These are phyloP conservation scores for Sonneratia caseolaris DNA, from an alignment of 345 rosid genomes.

Conservation along the genomic window DNA sequence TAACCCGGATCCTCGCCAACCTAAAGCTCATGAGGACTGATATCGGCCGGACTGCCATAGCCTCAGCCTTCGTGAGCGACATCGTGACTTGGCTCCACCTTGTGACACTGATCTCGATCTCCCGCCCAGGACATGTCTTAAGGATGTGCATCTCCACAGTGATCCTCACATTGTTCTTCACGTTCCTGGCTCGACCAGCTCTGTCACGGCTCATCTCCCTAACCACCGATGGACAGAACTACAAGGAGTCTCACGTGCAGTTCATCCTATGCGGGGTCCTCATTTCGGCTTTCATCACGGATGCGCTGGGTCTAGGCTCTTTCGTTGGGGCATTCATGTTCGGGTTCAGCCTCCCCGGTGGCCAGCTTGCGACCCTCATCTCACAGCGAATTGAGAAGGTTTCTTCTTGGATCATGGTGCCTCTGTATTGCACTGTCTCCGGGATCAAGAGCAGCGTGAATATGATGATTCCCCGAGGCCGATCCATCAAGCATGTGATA, in stretches of 20 bases:
- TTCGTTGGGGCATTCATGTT: conserved; percentile 56
- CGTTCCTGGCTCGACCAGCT: conserved; percentile 31
- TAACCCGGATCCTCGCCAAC: conserved; percentile 43
- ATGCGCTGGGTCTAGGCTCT: conserved; percentile 40
- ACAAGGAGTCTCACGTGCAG: conserved; percentile 33
- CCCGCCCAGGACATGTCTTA: conserved; percentile 3
- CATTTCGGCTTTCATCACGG: conserved; percentile 36
- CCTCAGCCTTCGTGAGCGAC: conserved; percentile 40
- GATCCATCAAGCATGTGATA: not conserved
- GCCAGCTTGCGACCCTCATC: conserved; percentile 19
- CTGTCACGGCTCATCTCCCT: conserved; percentile 24
- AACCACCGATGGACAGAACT: conserved; percentile 19
- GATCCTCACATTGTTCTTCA: conserved; percentile 20
- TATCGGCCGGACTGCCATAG: conserved; percentile 38
- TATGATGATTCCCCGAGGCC: not conserved
- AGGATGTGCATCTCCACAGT: conserved; percentile 12
- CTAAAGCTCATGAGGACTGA: conserved; percentile 60
- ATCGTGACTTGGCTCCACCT: conserved; percentile 44
- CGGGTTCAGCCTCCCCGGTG: conserved; percentile 48
- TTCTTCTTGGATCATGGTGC: conserved; percentile 32
- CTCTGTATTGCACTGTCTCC: conserved; percentile 33
- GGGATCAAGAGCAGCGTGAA: conserved; percentile 26
- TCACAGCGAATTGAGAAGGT: conserved; percentile 38
- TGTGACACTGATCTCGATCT: conserved; percentile 11
- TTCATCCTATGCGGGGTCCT: conserved; percentile 33